Percentiles rank a stretch among this genome's conserved stretches.
These are phyloP conservation scores for Punctularia strigosozonata DNA, from an alignment of 768 basidiomycete species.

Conservation along the genomic window DNA sequence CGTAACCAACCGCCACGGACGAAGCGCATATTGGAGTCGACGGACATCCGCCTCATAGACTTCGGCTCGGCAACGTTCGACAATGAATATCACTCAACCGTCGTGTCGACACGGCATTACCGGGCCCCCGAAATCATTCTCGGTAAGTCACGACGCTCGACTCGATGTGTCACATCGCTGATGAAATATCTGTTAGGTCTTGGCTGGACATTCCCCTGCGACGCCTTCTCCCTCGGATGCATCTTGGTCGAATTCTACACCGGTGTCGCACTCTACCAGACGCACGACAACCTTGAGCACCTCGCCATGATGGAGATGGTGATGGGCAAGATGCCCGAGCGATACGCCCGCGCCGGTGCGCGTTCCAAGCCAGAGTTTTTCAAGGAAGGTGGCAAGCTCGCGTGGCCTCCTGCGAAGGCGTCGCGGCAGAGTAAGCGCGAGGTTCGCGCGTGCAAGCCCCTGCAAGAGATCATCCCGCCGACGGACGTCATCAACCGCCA, in stretches of 20 bases:
- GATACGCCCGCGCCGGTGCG: constrained; percentile 64
- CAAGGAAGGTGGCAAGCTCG: constrained; percentile 72
- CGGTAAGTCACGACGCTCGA: constrained; percentile 38
- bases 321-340: constrained; percentile 94
- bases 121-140: constrained; percentile 98
- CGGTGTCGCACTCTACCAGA: constrained; percentile 96
- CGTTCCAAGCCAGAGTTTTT: constrained; percentile 89
- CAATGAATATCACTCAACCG: constrained; percentile 95
- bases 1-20: constrained; percentile 53
- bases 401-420: constrained; percentile 87
- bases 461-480: constrained; percentile 82
- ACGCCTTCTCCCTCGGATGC: constrained; percentile 96
- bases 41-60: constrained; percentile 92
- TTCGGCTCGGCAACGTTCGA: constrained; percentile 98
- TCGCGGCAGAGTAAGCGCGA: constrained; percentile 89
- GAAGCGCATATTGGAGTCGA: constrained; percentile 73
- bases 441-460: constrained; percentile 70
- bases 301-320: constrained; percentile 99
- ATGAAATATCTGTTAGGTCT: constrained; percentile 47
- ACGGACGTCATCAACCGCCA: constrained; percentile 62
- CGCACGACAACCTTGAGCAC: constrained; percentile 97
- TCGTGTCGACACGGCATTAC: constrained; percentile 96
- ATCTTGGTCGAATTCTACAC: constrained; percentile 99
- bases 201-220: constrained; percentile 97
- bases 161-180: constrained; percentile 1